Conservation (phyloP, 2,329 filamentous ascomycete species). For the Diaporthe nobilis region DNA sequence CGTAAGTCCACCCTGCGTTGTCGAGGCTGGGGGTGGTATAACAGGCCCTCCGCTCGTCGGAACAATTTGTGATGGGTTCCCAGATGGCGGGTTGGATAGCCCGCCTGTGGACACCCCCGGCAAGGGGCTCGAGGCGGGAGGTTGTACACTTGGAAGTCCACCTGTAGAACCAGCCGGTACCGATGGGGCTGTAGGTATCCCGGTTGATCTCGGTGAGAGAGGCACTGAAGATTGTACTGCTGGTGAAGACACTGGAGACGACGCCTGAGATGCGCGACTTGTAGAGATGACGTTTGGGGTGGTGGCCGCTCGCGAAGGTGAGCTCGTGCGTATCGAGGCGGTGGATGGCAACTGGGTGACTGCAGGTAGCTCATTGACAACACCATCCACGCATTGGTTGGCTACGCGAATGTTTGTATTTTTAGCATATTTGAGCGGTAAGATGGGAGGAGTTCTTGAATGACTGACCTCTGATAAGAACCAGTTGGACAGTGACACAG, state of each 20-base stretch:
- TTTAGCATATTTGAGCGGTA: not conserved
- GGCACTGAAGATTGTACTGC: not conserved
- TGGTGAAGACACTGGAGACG: not conserved
- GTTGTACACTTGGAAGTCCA: not conserved
- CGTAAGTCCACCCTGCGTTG: not conserved
- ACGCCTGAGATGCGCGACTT: not conserved
- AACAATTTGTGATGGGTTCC: not conserved
- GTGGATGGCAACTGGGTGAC: not conserved
- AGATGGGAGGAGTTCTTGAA: not conserved
- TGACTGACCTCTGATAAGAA: conserved; percentile 3
- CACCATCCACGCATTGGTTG: not conserved
- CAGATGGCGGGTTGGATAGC: not conserved
- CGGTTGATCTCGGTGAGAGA: not conserved
- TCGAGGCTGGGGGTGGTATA: not conserved
- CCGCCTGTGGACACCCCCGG: not conserved
- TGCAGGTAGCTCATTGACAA: not conserved
- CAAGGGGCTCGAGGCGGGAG: not conserved
- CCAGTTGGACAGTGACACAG: not conserved
- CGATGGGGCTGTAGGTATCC: not conserved
- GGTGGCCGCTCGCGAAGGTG: not conserved
- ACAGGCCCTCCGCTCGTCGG: not conserved
- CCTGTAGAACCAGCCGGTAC: not conserved
- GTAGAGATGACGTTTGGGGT: not conserved
- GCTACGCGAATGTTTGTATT: not conserved
- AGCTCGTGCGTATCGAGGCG: not conserved